Evolutionary conservation across 2,329 filamentous ascomycete species (phyloP), one percentile per base, ranked within the genome.

Genomic region (Seiridium unicorne): DNA sequence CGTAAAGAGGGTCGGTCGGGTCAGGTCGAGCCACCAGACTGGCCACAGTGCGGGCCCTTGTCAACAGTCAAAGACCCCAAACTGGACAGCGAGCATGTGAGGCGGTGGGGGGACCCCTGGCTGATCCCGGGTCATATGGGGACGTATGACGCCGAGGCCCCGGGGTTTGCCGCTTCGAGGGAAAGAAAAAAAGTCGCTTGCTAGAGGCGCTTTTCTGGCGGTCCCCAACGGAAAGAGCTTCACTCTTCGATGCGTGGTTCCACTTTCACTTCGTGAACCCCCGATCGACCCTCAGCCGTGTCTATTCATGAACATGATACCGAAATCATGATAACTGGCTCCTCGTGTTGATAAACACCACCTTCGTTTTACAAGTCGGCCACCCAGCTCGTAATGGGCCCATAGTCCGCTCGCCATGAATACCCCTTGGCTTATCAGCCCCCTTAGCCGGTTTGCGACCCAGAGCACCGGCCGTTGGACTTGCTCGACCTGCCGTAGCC

Each of bases 401-500:
- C 18, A 36, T 58, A 44, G 38, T 34, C 8, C 9, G 4, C n/a
- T 58, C 44, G 46, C 58, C 64, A 82, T 82, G 80, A 81, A 76
- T 70, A 67, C 72, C 49, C 58, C 66, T 58, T 79, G 70, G 68
- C 71, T 72, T 26, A 26, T 26, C 65, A 73, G 63, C 72, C 73
- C 67, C 64, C 65, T 72, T 42, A 63, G 68, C 70, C 73, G 70
- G 71, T 67, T 77, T 70, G 70, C 69, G 73, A 76, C 62, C 69
- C 74, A 60, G 69, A 72, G 68, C 64, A 75, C 70, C 71, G 73
- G 60, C 64, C 68, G 74, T 65, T 80, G 79, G 80, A 81, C 79
- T 10, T 82, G 80, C 68, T 76, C 74, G 62, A 74, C 70, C 62
- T 82, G 80, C 66, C 77, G 74, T 60, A 73, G 70, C 58, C 78